Evolutionary conservation across 306 rosid species (phyloP).

Genomic region (Malus sieversii): DNA sequence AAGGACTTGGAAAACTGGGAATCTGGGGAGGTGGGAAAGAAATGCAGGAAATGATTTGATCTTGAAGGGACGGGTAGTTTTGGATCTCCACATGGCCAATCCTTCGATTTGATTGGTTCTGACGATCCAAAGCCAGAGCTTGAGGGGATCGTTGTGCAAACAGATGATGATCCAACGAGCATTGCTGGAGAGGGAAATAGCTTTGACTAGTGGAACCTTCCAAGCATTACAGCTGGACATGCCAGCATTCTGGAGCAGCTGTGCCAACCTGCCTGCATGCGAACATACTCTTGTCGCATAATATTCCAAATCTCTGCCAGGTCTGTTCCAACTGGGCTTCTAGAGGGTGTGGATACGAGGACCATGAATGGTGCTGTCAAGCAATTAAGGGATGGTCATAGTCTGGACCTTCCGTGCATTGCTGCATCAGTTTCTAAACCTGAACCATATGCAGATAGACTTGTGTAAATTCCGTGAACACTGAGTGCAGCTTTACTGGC

Average conservation of each 20-base stretch:
- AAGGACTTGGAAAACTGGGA: too few relatives aligned
- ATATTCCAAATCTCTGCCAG: conserved; percentile 15
- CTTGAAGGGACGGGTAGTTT: too few relatives aligned
- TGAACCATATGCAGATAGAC: conserved; percentile 27
- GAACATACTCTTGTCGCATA: conserved; percentile 43
- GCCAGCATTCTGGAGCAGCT: conserved; percentile 43
- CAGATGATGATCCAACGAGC: conserved; percentile 46
- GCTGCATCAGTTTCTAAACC: conserved; percentile 45
- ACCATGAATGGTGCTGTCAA: conserved; percentile 27
- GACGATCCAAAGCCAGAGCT: conserved; percentile 54
- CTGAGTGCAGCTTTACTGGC: conserved; percentile 4
- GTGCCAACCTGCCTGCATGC: conserved; percentile 46
- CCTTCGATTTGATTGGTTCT: conserved; percentile 8
- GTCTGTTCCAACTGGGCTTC: conserved; percentile 69
- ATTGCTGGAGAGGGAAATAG: conserved; percentile 31
- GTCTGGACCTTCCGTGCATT: conserved; percentile 75
- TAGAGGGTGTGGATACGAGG: conserved; percentile 43
- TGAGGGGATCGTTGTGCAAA: conserved; percentile 58
- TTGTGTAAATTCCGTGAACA: conserved; percentile 40
- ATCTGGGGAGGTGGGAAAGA: too few relatives aligned
- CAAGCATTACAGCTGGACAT: conserved; percentile 33
- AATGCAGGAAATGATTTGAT: too few relatives aligned
- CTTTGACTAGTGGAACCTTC: conserved; percentile 39
- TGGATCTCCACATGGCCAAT: too few relatives aligned
- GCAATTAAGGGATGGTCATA: not conserved